A percentile compares a stretch with the other conserved stretches of the same genome.
Conservation (phyloP, 2,329 filamentous ascomycete species). For the Neobulgaria alba region DNA sequence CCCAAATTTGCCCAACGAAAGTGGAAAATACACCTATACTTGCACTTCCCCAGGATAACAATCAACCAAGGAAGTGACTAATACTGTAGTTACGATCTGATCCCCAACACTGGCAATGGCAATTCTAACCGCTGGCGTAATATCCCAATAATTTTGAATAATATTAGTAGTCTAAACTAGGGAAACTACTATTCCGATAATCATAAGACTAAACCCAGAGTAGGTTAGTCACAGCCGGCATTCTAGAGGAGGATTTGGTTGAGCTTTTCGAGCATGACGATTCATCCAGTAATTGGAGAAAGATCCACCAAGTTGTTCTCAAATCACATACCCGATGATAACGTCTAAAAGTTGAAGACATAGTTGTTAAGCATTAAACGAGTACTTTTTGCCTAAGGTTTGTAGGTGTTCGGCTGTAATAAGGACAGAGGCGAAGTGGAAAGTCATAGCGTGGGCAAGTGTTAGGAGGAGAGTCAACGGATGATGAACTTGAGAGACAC, state of each 20-base stretch:
- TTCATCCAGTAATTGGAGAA: slow-evolving; percentile 44
- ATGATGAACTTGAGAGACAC: slow-evolving; percentile 35
- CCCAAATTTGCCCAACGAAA: slow-evolving; percentile 45
- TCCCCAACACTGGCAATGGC: slow-evolving; percentile 46
- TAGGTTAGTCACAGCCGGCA: slow-evolving; percentile 50
- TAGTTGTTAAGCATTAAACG: slow-evolving; percentile 47
- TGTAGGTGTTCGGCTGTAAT: slow-evolving; percentile 51
- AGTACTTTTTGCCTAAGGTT: slow-evolving; percentile 45
- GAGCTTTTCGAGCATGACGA: slow-evolving; percentile 29
- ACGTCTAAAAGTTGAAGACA: slow-evolving; percentile 49
- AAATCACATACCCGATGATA: slow-evolving; percentile 47
- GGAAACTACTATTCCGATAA: slow-evolving; percentile 46
- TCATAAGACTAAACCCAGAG: slow-evolving; percentile 39
- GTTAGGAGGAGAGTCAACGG: slow-evolving; percentile 42
- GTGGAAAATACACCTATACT: slow-evolving; percentile 51
- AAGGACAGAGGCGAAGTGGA: slow-evolving; percentile 44
- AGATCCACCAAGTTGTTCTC: slow-evolving; percentile 47
- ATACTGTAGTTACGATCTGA: slow-evolving; percentile 51
- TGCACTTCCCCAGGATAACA: slow-evolving; percentile 43
- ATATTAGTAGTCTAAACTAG: slow-evolving; percentile 41
- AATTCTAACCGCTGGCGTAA: slow-evolving; percentile 46
- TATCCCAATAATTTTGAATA: slow-evolving; percentile 40
- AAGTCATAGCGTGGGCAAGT: slow-evolving; percentile 46
- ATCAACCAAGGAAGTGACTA: slow-evolving; percentile 53
- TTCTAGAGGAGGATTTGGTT: slow-evolving; percentile 35